phyloP scores from a whole-genome alignment of 139 green algal genomes.

The Coelastrella sp. region DNA sequence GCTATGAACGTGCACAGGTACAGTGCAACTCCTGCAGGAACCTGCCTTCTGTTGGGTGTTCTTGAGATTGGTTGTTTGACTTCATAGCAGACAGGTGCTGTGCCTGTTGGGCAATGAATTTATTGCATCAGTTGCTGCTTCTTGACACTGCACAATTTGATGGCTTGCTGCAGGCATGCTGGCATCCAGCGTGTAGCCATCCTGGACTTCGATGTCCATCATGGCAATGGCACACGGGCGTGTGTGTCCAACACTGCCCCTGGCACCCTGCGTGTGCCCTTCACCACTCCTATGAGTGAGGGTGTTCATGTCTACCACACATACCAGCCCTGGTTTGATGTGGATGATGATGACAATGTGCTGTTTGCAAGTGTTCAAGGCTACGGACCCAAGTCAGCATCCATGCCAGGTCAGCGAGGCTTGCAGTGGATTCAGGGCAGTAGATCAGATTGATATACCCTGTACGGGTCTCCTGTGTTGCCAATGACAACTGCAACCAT shows the following conservation, averaged over 20 bases:
- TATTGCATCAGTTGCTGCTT: no score
- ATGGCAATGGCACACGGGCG: conserved; percentile 93
- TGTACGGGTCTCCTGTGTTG: no score
- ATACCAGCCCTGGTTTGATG: conserved; percentile 89
- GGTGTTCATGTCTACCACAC: conserved; percentile 80
- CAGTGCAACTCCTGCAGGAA: no score
- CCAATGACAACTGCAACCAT: no score
- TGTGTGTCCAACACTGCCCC: conserved; percentile 68
- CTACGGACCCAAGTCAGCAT: conserved; percentile 16
- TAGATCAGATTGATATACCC: no score
- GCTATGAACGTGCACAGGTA: conserved; percentile 83
- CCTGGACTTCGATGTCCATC: conserved; percentile 95
- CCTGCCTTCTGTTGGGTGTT: no score
- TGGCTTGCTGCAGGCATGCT: conserved; percentile 45
- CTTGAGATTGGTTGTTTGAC: no score
- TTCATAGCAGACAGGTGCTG: no score
- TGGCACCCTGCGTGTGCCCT: conserved; percentile 44
- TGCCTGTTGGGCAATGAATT: no score
- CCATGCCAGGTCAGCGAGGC: conserved; percentile 7
- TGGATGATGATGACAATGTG: conserved; percentile 86
- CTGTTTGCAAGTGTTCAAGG: conserved; percentile 86
- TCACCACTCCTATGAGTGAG: conserved; percentile 76
- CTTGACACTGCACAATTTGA: background rate
- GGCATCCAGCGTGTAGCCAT: conserved; percentile 84
- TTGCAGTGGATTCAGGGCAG: no score